Percentiles rank a stretch among this genome's conserved stretches.
phyloP scores from a whole-genome alignment of 2,329 filamentous ascomycete species.

The Colletotrichum gloeosporioides region DNA sequence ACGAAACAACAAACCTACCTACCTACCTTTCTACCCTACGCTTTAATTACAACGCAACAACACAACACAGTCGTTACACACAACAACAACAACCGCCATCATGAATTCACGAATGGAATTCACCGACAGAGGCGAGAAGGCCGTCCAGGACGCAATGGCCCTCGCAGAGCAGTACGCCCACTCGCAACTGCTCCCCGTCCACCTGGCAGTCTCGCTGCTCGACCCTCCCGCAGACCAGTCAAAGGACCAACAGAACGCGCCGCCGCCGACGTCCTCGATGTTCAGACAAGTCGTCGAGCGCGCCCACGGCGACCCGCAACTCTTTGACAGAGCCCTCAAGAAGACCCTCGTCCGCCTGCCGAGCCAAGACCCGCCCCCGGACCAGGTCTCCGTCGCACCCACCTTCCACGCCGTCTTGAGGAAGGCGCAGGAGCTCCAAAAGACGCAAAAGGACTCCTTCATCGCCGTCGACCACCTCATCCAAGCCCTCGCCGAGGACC shows the following conservation, averaged over 20 bases:
- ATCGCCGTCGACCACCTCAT: conserved; percentile 97
- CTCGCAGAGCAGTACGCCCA: conserved; percentile 91
- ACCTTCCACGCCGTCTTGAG: conserved; percentile 83
- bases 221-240: conserved; percentile 77
- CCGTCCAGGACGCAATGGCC: conserved; percentile 85
- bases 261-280: conserved; percentile 73
- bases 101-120: conserved; percentile 88
- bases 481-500: conserved; percentile 80
- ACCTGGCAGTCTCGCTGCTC: conserved; percentile 84
- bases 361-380: conserved; percentile 93
- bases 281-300: conserved; percentile 95
- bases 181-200: conserved; percentile 87
- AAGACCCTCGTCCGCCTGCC: conserved; percentile 89
- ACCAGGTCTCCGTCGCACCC: conserved; percentile 83
- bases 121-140: conserved; percentile 90
- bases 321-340: conserved; percentile 88
- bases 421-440: conserved; percentile 86
- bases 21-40: conserved; percentile 12
- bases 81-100: conserved; percentile 34
- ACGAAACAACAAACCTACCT: neutral
- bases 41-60: conserved; percentile 19
- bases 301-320: conserved; percentile 90
- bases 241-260: conserved; percentile 82
- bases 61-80: conserved; percentile 20
- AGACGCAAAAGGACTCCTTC: conserved; percentile 96